Percentiles rank a stretch among this genome's conserved stretches.
phyloP scores from a whole-genome alignment of 140 eudicot genomes.

The Stevia rebaudiana region DNA sequence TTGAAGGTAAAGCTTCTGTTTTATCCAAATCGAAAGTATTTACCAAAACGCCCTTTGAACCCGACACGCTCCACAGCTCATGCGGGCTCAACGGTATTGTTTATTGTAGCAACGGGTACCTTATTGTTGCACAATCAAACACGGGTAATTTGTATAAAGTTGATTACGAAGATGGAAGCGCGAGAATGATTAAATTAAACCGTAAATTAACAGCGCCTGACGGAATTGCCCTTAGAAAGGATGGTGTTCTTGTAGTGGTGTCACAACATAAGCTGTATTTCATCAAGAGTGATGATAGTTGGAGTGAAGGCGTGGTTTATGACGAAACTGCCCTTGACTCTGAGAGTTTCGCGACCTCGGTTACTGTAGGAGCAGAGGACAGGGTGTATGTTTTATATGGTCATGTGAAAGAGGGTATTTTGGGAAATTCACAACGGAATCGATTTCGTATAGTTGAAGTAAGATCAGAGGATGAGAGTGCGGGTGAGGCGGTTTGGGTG shows the following conservation, averaged over 20 bases:
- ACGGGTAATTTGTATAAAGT: slow-evolving; percentile 77
- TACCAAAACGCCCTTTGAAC: slow-evolving; percentile 30
- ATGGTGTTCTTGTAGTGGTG: slow-evolving; percentile 73
- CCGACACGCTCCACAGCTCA: slow-evolving; percentile 17
- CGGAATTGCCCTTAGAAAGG: slow-evolving; percentile 62
- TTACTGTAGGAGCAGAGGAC: slow-evolving; percentile 60
- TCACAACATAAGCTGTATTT: slow-evolving; percentile 48
- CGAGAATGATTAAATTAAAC: slow-evolving; percentile 49
- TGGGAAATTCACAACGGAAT: slow-evolving; percentile 54
- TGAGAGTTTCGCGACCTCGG: slow-evolving; percentile 50
- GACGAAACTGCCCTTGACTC: slow-evolving; percentile 78
- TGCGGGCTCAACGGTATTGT: slow-evolving; percentile 72
- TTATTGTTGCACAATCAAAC: slow-evolving; percentile 66
- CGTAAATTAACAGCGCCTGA: slow-evolving; percentile 42
- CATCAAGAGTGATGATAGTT: slow-evolving; percentile 58
- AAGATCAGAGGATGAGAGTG: slow-evolving; percentile 47
- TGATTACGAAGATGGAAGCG: slow-evolving; percentile 50
- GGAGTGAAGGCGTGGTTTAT: slow-evolving; percentile 67
- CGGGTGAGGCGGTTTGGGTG: slow-evolving; percentile 64
- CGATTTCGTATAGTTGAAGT: slow-evolving; percentile 58
- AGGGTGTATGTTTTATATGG: slow-evolving; percentile 90
- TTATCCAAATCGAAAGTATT: slow-evolving; percentile 51
- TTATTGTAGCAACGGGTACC: slow-evolving; percentile 52
- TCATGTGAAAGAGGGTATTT: slow-evolving; percentile 57
- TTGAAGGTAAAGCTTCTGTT: slow-evolving; percentile 42